Evolutionary conservation across 2,329 filamentous ascomycete genomes (phyloP), one percentile per base, ranked within the genome.

Genomic region (Colletotrichum karsti): DNA sequence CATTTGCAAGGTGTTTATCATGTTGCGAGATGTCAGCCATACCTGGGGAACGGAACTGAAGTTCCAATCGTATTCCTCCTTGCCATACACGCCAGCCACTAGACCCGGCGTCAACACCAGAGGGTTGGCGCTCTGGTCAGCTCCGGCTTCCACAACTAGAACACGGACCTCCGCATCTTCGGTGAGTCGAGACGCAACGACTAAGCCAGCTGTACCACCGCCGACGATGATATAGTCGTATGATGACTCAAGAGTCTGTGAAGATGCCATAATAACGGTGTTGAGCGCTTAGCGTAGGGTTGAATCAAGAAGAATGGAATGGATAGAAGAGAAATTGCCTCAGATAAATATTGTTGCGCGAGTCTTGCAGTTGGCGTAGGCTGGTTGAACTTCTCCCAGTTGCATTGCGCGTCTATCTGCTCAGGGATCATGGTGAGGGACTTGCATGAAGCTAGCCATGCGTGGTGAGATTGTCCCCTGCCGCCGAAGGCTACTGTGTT

Each of bases 191-290:
- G 74, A 76, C 20, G 77, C 76, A 18, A 79, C 69, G 18, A 78
- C 77, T 9, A 77, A 73, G n/a, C 77, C 77, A 0, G 76, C 68
- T 3, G 77, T 76, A 10, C 77, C 77, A 26, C 77, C 77, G 6
- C 77, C 77, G 2, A 77, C 74, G 35, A 77, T 71, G 22, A 77
- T 65, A 55, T 77, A 77, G 60, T 78, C 18, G 28, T 57, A 63
- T n/a, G 20, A 13, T 28, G 33, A 12, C 30, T 58, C 57, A 22
- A 60, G 13, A 30, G 3, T 20, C 24, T 64, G 12, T 5, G 26
- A 26, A 22, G 41, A 33, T 22, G 50, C 0, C 63, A 63, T 67
- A 22, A 50, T 37, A 12, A 22, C 18, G 10, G 33, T 35, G 33
- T 35, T 15, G 33, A 9, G 12, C 33, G 10, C 33, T 12, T 9